Base-by-base conservation (phyloP, 108 stramenopile genomes). In the Pinguiococcus pyrenoidosus region DNA sequence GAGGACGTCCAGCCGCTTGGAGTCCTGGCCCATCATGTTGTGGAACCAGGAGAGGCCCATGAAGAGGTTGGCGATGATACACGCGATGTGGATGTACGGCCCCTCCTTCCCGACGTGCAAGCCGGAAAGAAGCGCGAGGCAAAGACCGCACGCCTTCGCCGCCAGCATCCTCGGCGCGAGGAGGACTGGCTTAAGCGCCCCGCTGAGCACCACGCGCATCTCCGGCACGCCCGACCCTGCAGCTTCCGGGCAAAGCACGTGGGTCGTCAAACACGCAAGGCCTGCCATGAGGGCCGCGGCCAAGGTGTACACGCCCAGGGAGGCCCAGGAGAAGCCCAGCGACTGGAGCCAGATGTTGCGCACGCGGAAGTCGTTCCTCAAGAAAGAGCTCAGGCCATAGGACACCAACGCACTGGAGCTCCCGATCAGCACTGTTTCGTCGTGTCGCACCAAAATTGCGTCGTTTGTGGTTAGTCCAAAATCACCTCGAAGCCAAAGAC, bases 91-190 rank as follows among this genome's bases (percentile, higher is more conserved):
- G 28, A 66, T 49, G 24, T 63, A 48, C 4, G 64, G 64, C 4
- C 64, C 64, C 24, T 66, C 64, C 26, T 66, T 66, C 18, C 64
- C 64, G 14, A 66, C 64, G 2, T 55, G 58, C 14, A 66, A 29
- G 4, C 64, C 64, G 2, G 64, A 54, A 6, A 48, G 32, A 14
- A 63, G 40, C n/a, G 64, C 62, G 12, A 48, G 24, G 17, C 49
- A n/a, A 8, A 65, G 33, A 5, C 64, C 59, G 21, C 13, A 16
- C 16, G 21, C 18, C 8, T 22, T 49, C 0, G 41, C 40, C 54
- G 34, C 22, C 16, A 51, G 2, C 27, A 49, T 0, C 12, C 30
- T 16, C 8, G 22, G 6, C 2, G 49, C 36, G 12, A 50, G 28
- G 32, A 50, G 8, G 14, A 28, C 18, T 1, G 18, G 0, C 1